These are phyloP conservation scores for Umbelopsis sp. DNA, from an alignment of 192 early-diverging fungal genomes.

Conservation along the genomic window DNA sequence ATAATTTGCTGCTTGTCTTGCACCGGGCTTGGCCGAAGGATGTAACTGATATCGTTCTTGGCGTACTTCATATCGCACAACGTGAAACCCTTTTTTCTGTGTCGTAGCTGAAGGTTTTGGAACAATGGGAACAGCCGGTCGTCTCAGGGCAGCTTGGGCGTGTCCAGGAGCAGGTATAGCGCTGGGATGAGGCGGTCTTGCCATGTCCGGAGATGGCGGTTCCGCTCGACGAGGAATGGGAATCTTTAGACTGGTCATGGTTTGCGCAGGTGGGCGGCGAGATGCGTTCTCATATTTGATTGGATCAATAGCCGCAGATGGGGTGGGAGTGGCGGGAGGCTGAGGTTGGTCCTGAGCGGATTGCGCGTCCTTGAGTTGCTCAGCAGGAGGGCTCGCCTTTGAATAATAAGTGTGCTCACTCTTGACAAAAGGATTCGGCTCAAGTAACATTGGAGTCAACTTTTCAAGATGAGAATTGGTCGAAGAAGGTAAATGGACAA, in stretches of 20 bases:
- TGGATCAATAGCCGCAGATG: constrained; percentile 1
- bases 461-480: not conserved
- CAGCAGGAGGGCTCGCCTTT: not conserved
- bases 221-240: constrained; percentile 17
- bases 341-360: not conserved
- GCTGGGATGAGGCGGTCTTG: constrained; percentile 17
- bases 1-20: not conserved
- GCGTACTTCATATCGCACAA: constrained; percentile 4
- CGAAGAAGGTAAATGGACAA: not conserved
- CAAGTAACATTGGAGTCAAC: constrained; percentile 10
- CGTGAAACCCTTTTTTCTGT: constrained; percentile 7
- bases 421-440: constrained; percentile 3
- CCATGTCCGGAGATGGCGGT: constrained; percentile 1
- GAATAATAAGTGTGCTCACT: not conserved
- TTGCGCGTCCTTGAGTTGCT: not conserved
- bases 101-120: not conserved
- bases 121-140: not conserved
- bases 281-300: constrained; percentile 12
- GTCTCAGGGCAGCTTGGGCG: constrained; percentile 14
- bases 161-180: constrained; percentile 11
- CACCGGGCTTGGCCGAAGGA: not conserved
- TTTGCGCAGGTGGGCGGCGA: not conserved
- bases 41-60: constrained; percentile 7
- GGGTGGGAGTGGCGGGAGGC: constrained; percentile 14
- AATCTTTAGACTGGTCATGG: constrained; percentile 9